Conservation (phyloP, 2,329 filamentous ascomycete genomes). For the Aquanectria penicillioides region DNA sequence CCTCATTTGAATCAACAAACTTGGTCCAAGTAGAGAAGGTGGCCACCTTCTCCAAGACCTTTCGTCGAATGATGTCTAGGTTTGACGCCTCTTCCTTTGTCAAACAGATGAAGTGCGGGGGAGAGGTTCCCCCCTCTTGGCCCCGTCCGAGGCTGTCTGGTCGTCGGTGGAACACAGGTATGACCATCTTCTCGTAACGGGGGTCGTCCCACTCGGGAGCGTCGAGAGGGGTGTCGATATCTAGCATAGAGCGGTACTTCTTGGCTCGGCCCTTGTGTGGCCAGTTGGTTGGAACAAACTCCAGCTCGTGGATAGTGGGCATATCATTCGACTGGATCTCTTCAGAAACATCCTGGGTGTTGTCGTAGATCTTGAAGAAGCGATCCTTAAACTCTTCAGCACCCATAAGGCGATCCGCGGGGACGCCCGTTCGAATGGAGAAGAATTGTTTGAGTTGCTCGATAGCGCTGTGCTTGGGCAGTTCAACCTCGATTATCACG, state of each 20-base stretch:
- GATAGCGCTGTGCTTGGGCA: constrained; percentile 79
- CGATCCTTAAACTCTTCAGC: constrained; percentile 84
- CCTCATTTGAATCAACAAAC: constrained; percentile 62
- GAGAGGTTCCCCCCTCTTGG: constrained; percentile 46
- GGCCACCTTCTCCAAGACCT: constrained; percentile 79
- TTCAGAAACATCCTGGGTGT: constrained; percentile 74
- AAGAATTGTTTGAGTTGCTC: constrained; percentile 75
- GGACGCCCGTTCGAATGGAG: constrained; percentile 73
- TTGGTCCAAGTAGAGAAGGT: constrained; percentile 79
- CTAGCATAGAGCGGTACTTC: constrained; percentile 62
- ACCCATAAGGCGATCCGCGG: constrained; percentile 74
- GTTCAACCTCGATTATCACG: constrained; percentile 78
- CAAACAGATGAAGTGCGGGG: constrained; percentile 79
- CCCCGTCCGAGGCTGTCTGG: constrained; percentile 44
- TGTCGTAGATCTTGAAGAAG: constrained; percentile 88
- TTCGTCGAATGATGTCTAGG: constrained; percentile 79
- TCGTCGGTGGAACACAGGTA: constrained; percentile 75
- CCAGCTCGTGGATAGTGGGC: constrained; percentile 79
- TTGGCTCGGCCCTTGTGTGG: constrained; percentile 61
- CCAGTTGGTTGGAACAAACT: constrained; percentile 81
- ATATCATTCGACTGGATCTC: constrained; percentile 74
- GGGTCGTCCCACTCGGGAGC: constrained; percentile 68
- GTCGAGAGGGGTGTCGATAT: constrained; percentile 53
- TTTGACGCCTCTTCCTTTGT: constrained; percentile 74
- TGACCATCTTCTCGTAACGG: constrained; percentile 72